A percentile compares a stretch with the other conserved stretches of the same genome.
These are phyloP conservation scores for Globisporangium ultimum DNA, from an alignment of 352 stramenopile genomes.

Conservation along the genomic window DNA sequence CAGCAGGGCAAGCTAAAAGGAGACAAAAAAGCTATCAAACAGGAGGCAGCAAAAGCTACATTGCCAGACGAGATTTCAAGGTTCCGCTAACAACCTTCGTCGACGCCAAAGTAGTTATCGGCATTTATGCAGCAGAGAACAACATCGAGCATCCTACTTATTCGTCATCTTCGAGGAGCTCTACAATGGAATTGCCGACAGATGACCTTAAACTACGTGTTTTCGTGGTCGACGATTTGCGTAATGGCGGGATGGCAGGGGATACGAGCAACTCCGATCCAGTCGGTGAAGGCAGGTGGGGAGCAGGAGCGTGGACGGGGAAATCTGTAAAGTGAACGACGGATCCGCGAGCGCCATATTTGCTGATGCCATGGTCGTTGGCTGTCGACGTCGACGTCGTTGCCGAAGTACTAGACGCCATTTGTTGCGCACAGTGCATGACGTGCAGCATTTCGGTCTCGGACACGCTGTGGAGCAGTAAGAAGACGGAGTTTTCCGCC, in stretches of 20 bases:
- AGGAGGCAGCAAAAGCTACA: not conserved
- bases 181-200: constrained; percentile 10
- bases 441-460: constrained; percentile 58
- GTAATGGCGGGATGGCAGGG: not conserved
- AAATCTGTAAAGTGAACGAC: not conserved
- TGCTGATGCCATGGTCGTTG: not conserved
- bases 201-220: not conserved
- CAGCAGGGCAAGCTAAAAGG: constrained; percentile 9
- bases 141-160: not conserved
- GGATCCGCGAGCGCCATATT: not conserved
- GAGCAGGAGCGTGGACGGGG: not conserved
- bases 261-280: not conserved
- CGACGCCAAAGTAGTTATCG: not conserved
- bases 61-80: not conserved
- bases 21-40: not conserved
- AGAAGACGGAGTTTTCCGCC: constrained; percentile 57
- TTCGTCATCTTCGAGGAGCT: constrained; percentile 19
- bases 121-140: not conserved
- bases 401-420: constrained; percentile 4
- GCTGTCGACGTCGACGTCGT: not conserved
- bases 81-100: not conserved
- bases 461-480: constrained; percentile 58
- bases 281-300: too few relatives aligned
- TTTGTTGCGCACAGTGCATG: constrained; percentile 40
- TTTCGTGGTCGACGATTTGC: not conserved